Percentiles rank a stretch among this genome's conserved stretches.
Conservation (phyloP, 164 flowering plant species). For the Akebia trifoliata region DNA sequence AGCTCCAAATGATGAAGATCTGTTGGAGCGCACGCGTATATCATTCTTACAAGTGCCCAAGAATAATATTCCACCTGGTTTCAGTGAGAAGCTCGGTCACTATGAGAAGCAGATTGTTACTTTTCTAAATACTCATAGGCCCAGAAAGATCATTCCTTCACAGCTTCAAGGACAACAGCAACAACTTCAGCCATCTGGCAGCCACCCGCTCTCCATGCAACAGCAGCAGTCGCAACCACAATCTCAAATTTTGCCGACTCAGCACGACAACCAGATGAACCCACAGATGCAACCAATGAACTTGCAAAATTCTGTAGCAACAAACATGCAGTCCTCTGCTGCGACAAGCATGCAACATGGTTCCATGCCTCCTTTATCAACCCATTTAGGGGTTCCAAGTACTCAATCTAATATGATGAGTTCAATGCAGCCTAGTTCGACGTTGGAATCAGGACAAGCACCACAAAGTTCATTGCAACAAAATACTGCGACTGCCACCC, state of each 20-base stretch:
- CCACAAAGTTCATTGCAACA: no score
- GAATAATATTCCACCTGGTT: constrained; percentile 25
- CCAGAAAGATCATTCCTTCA: constrained; percentile 41
- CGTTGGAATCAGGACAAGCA: no score
- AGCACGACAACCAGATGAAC: constrained; percentile 69
- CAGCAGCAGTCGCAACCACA: constrained; percentile 54
- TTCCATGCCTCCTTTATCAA: no score
- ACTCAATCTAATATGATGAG: no score
- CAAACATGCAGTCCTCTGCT: constrained; percentile 45
- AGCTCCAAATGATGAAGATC: constrained; percentile 39
- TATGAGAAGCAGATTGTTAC: constrained; percentile 65
- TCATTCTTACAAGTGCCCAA: constrained; percentile 48
- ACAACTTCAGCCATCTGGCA: constrained; percentile 38
- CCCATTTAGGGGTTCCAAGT: constrained; percentile 26
- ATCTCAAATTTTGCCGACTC: constrained; percentile 55
- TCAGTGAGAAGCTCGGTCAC: constrained; percentile 52
- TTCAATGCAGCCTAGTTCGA: no score
- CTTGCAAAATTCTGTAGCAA: constrained; percentile 37
- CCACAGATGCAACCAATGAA: constrained; percentile 58
- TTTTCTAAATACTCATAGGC: constrained; percentile 42
- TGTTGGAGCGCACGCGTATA: constrained; percentile 59
- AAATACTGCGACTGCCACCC: no score
- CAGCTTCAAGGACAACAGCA: constrained; percentile 53
- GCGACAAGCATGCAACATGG: constrained; percentile 43
- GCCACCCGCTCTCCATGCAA: constrained; percentile 48